A percentile compares a stretch with the other conserved stretches of the same genome.
These are phyloP conservation scores for Ceratobasidium sp. DNA, from an alignment of 1,284 basidiomycete species.

Conservation along the genomic window DNA sequence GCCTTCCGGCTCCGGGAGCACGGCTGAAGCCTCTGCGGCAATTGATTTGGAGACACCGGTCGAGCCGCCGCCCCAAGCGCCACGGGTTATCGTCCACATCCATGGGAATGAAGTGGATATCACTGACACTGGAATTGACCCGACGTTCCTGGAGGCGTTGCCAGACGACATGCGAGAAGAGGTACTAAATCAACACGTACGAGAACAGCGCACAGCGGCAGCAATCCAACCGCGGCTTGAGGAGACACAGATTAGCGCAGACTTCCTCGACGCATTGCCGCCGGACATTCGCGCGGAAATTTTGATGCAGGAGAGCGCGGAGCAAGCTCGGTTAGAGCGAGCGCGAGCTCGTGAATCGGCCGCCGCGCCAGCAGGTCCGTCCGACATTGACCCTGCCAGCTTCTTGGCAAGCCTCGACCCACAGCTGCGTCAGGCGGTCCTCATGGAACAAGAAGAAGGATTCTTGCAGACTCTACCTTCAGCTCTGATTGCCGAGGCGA, in stretches of 20 bases:
- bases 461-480: constrained; percentile 83
- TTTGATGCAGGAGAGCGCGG: constrained; percentile 88
- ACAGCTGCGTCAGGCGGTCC: constrained; percentile 83
- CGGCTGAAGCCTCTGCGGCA: constrained; percentile 48
- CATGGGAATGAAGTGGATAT: constrained; percentile 97
- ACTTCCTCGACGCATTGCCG: constrained; percentile 96
- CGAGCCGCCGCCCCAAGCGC: constrained; percentile 47
- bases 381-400: constrained; percentile 84
- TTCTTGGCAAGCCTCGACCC: constrained; percentile 91
- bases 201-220: constrained; percentile 81
- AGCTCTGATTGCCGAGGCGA: constrained; percentile 85
- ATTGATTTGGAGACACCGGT: constrained; percentile 44
- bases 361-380: constrained; percentile 57
- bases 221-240: constrained; percentile 71
- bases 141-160: constrained; percentile 95
- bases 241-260: constrained; percentile 89
- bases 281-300: constrained; percentile 97
- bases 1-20: constrained; percentile 41
- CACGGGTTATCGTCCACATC: constrained; percentile 85
- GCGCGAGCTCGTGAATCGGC: constrained; percentile 58
- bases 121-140: constrained; percentile 98
- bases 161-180: constrained; percentile 99
- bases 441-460: constrained; percentile 86
- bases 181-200: constrained; percentile 96
- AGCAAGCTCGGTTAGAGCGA: constrained; percentile 72